Conservation (phyloP, 2,329 filamentous ascomycete genomes). For the Sclerotinia subarctica region DNA sequence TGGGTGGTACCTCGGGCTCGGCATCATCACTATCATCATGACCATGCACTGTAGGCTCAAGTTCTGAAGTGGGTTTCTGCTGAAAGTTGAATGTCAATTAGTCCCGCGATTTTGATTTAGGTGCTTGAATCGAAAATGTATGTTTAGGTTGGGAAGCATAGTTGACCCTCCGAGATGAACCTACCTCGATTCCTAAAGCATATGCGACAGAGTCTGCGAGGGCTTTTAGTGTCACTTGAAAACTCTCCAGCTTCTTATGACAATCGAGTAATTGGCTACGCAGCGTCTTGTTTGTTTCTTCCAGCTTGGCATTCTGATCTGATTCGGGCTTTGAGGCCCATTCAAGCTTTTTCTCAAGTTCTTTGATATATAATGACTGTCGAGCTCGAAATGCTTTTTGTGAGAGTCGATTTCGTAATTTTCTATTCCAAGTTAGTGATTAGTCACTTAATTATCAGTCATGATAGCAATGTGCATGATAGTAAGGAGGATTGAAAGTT, state of each 20-base stretch:
- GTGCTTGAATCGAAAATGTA: not conserved
- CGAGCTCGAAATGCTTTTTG: conserved; percentile 20
- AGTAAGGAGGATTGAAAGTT: not conserved
- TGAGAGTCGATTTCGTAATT: conserved; percentile 19
- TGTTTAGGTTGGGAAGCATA: not conserved
- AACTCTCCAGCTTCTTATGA: conserved; percentile 19
- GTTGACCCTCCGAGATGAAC: not conserved
- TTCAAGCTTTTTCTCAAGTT: conserved; percentile 17
- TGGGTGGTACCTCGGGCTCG: not conserved
- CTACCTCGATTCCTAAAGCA: conserved; percentile 18
- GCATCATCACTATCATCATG: conserved; percentile 15
- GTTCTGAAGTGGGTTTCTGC: not conserved
- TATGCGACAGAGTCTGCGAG: conserved; percentile 17
- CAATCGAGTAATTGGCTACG: conserved; percentile 17
- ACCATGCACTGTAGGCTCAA: not conserved
- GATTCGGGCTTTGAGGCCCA: conserved; percentile 19
- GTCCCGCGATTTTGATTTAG: not conserved
- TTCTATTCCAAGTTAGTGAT: not conserved
- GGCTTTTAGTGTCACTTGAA: conserved; percentile 16
- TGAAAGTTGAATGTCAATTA: not conserved
- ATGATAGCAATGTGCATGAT: not conserved
- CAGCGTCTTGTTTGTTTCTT: conserved; percentile 11
- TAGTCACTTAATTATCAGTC: not conserved
- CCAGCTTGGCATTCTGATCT: conserved; percentile 18
- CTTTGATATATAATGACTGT: conserved; percentile 17